Evolutionary conservation across 2,329 filamentous ascomycete species (phyloP).

Genomic region (Trichoderma brevicompactum): DNA sequence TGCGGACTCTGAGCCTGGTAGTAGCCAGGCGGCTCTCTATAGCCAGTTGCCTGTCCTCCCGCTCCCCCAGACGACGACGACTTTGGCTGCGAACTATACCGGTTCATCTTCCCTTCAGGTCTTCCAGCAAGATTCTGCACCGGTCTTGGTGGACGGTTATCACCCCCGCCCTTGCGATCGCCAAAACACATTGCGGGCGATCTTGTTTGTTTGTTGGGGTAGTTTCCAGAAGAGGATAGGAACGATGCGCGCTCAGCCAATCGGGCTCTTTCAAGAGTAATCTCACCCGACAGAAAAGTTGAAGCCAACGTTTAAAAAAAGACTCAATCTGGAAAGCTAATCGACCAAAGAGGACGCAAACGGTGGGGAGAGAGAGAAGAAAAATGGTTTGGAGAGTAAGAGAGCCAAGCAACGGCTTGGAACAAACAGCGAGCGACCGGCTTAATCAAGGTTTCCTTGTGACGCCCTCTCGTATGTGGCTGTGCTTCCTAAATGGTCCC

Average conservation of each 20-base stretch:
- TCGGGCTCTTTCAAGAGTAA: neutral
- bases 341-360: neutral
- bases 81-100: conserved; percentile 21
- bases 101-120: conserved; percentile 36
- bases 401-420: neutral
- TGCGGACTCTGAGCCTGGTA: conserved; percentile 24
- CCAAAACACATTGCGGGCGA: conserved; percentile 54
- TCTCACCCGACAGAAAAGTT: too few species aligned
- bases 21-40: conserved; percentile 20
- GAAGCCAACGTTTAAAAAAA: too few species aligned
- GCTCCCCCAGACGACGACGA: conserved; percentile 20
- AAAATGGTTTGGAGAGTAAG: too few species aligned
- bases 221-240: neutral
- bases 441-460: neutral
- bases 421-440: neutral
- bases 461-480: conserved; percentile 20
- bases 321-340: neutral
- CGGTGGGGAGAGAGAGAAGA: too few species aligned
- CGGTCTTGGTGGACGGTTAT: conserved; percentile 49
- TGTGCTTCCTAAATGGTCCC: conserved; percentile 2
- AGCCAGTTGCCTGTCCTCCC: neutral
- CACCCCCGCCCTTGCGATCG: conserved; percentile 46
- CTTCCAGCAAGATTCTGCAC: conserved; percentile 40
- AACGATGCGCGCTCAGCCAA: neutral
- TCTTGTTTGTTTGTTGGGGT: neutral